Evolutionary conservation across 768 basidiomycete species (phyloP).

Genomic region (Chalciporus chontae): DNA sequence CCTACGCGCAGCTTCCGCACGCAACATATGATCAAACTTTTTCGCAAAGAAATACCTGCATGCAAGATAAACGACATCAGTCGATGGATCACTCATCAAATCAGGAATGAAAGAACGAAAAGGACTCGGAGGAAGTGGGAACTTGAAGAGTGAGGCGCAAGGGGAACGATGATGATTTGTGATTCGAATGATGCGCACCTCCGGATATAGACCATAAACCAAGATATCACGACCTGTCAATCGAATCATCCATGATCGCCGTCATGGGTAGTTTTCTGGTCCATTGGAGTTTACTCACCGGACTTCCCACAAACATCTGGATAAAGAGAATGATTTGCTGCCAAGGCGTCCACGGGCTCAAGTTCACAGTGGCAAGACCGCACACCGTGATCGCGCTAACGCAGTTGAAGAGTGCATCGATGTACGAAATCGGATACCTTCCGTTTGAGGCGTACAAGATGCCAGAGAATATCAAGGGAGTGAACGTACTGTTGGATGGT

Average conservation of each 20-base stretch:
- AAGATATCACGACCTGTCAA: slow-evolving; percentile 69
- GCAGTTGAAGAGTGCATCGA: slow-evolving; percentile 76
- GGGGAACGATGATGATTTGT: too few species aligned
- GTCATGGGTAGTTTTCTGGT: too few species aligned
- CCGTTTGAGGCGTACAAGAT: slow-evolving; percentile 87
- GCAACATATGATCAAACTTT: slow-evolving; percentile 61
- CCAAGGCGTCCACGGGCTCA: slow-evolving; percentile 64
- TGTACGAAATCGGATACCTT: slow-evolving; percentile 60
- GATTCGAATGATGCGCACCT: slow-evolving; percentile 37
- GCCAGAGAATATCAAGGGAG: slow-evolving; percentile 72
- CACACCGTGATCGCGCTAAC: slow-evolving; percentile 78
- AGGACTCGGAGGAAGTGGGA: too few species aligned
- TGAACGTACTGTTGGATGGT: slow-evolving; percentile 51
- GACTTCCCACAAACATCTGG: slow-evolving; percentile 75
- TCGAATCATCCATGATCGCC: not conserved
- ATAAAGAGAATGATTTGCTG: slow-evolving; percentile 71
- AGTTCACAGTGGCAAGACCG: slow-evolving; percentile 67
- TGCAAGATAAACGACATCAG: not conserved
- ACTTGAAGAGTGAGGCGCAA: too few species aligned
- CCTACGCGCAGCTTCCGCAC: slow-evolving; percentile 36
- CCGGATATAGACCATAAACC: slow-evolving; percentile 79
- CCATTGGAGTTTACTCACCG: slow-evolving; percentile 44
- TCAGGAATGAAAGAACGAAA: too few species aligned
- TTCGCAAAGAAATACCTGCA: slow-evolving; percentile 67
- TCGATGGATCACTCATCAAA: not conserved